A percentile compares a stretch with the other conserved stretches of the same genome.
phyloP scores from a whole-genome alignment of 2,329 filamentous ascomycete genomes.

The Fusarium xylarioides region DNA sequence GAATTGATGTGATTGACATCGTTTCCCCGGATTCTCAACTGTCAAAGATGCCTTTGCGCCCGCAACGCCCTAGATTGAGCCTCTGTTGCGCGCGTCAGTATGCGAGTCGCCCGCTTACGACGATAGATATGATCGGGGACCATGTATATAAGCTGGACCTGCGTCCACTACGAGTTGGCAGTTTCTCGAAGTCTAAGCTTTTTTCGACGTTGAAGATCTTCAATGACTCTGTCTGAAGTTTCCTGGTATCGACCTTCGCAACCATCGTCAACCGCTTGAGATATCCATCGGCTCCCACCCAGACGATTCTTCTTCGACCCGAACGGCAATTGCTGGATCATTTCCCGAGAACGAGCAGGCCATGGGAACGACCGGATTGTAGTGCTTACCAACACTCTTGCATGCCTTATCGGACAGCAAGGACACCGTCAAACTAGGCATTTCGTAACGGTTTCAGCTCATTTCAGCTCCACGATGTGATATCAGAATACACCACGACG shows the following conservation, averaged over 20 bases:
- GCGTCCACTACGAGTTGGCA: constrained; percentile 9
- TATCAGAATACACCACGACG: constrained; percentile 8
- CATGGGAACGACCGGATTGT: background rate
- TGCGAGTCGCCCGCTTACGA: constrained; percentile 41
- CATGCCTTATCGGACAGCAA: constrained; percentile 12
- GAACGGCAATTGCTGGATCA: background rate
- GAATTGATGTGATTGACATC: constrained; percentile 1
- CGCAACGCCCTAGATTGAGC: constrained; percentile 42
- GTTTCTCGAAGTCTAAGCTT: constrained; percentile 19
- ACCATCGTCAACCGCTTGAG: background rate
- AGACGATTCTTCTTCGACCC: background rate
- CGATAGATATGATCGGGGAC: constrained; percentile 22
- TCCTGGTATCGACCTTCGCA: background rate
- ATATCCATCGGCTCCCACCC: background rate
- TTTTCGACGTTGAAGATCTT: constrained; percentile 8
- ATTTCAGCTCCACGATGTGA: background rate
- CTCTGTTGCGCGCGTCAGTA: constrained; percentile 44
- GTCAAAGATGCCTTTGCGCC: constrained; percentile 38
- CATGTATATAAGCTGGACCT: constrained; percentile 41
- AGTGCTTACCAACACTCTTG: background rate
- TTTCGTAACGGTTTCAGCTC: constrained; percentile 2
- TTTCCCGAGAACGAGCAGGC: background rate
- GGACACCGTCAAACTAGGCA: background rate
- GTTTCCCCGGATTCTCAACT: constrained; percentile 27
- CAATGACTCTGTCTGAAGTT: background rate